Conservation (phyloP, 352 stramenopile genomes). For the Saprolegnia parasitica region DNA sequence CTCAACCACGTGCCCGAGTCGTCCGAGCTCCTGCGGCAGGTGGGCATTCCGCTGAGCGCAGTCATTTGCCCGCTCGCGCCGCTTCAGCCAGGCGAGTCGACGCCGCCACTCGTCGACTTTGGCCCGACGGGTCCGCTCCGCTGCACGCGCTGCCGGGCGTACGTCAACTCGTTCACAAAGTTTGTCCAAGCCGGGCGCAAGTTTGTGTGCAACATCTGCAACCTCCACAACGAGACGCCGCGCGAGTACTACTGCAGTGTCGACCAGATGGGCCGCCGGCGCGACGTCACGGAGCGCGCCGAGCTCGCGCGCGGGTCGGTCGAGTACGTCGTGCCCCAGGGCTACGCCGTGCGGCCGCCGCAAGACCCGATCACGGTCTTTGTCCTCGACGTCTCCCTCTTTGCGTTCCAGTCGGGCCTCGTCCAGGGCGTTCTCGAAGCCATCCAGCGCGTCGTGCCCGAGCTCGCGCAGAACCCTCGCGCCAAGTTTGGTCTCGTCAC, state of each 20-base stretch:
- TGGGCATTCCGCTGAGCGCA: constrained; percentile 67
- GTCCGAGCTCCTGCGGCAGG: constrained; percentile 74
- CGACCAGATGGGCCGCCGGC: constrained; percentile 77
- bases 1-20: constrained; percentile 76
- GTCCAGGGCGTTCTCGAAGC: constrained; percentile 54
- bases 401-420: constrained; percentile 73
- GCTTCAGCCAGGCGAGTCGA: constrained; percentile 72
- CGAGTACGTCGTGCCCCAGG: constrained; percentile 75
- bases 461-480: constrained; percentile 69
- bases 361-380: constrained; percentile 87
- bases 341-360: constrained; percentile 76
- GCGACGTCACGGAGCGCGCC: constrained; percentile 69
- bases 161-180: constrained; percentile 86
- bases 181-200: constrained; percentile 80
- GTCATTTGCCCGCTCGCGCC: constrained; percentile 80
- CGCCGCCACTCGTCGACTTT: constrained; percentile 84
- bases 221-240: constrained; percentile 76
- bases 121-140: constrained; percentile 68
- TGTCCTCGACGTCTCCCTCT: constrained; percentile 81
- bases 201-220: constrained; percentile 88
- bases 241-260: constrained; percentile 85
- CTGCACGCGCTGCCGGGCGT: constrained; percentile 79
- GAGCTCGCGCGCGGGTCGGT: constrained; percentile 80
- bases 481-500: constrained; percentile 88
- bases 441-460: constrained; percentile 74